A percentile compares a stretch with the other conserved stretches of the same genome.
phyloP scores from a whole-genome alignment of 2,329 filamentous ascomycete genomes.

The Beauveria pseudobassiana region DNA sequence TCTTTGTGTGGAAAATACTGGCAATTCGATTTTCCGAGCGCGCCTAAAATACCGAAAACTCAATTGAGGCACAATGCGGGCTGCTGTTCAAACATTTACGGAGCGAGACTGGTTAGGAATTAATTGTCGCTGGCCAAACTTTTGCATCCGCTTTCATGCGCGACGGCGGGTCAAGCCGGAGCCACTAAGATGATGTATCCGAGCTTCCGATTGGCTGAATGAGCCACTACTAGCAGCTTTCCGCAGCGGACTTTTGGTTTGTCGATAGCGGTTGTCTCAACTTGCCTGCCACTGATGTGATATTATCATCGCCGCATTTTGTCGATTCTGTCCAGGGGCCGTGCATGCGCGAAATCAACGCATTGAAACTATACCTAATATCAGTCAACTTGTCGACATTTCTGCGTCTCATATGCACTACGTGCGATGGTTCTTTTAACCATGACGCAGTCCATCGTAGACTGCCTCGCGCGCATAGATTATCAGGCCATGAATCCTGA shows the following conservation, averaged over 20 bases:
- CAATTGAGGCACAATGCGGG: constrained; percentile 9
- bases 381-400: not conserved
- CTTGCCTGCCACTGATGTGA: not conserved
- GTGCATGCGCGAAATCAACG: not conserved
- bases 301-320: not conserved
- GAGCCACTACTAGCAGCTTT: too few species aligned
- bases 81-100: not conserved
- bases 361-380: not conserved
- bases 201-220: not conserved
- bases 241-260: not conserved
- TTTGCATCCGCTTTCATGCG: constrained; percentile 11
- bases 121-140: constrained; percentile 10
- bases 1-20: not conserved
- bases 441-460: constrained; percentile 63
- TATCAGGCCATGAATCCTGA: constrained; percentile 10
- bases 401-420: not conserved
- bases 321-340: not conserved
- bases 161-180: constrained; percentile 11
- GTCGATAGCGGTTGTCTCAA: not conserved
- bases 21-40: not conserved
- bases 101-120: not conserved
- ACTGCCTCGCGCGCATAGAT: constrained; percentile 40
- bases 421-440: constrained; percentile 64
- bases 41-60: not conserved
- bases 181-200: not conserved